Conservation (phyloP, 1,139 yeast genomes). For the Pichia sp. region DNA sequence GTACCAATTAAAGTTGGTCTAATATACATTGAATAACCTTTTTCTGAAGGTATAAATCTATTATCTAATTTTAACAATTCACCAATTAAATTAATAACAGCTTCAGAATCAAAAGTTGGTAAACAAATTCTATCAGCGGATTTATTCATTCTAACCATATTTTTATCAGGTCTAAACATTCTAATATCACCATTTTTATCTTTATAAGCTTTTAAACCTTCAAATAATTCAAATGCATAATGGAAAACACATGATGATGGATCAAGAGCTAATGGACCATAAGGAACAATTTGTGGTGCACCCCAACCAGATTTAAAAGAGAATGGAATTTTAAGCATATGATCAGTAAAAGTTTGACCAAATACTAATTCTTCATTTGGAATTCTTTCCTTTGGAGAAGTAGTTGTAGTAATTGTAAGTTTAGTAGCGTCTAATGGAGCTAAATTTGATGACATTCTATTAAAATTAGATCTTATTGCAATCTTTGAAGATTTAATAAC, state of each 20-base stretch:
- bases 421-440: conserved; percentile 61
- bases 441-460: conserved; percentile 33
- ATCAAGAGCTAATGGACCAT: conserved; percentile 66
- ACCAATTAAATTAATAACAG: conserved; percentile 66
- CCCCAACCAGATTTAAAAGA: conserved; percentile 74
- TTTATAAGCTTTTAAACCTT: conserved; percentile 92
- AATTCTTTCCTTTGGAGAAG: conserved; percentile 55
- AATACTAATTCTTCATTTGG: conserved; percentile 76
- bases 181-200: conserved; percentile 61
- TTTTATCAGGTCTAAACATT: conserved; percentile 84
- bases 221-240: conserved; percentile 91
- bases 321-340: conserved; percentile 89
- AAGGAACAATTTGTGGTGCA: conserved; percentile 78
- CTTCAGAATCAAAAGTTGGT: conserved; percentile 77
- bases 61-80: conserved; percentile 69
- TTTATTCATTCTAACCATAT: conserved; percentile 85
- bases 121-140: conserved; percentile 83
- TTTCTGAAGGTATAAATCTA: conserved; percentile 72
- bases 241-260: conserved; percentile 90
- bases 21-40: conserved; percentile 85
- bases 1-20: conserved; percentile 97
- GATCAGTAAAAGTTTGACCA: conserved; percentile 85
- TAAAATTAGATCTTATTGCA: neutral
- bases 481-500: conserved; percentile 4
- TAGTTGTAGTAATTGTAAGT: conserved; percentile 50